These are phyloP conservation scores for Coccomyxa sp. DNA, from an alignment of 139 green algal genomes.

Conservation along the genomic window DNA sequence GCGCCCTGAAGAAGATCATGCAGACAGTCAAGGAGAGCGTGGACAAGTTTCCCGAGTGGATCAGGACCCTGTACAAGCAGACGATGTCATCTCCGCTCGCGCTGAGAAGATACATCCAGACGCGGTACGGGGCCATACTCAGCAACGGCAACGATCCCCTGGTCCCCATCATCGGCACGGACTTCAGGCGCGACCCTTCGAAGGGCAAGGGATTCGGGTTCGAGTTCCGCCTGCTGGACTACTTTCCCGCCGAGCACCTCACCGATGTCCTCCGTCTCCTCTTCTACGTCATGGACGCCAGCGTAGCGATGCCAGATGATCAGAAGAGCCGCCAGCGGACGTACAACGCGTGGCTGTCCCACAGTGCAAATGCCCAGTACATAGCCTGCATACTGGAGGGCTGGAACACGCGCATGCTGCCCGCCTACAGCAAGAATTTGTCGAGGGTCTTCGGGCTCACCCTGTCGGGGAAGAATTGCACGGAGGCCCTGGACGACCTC, in stretches of 20 bases:
- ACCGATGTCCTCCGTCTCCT: background rate
- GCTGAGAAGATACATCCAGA: background rate
- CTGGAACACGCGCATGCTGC: background rate
- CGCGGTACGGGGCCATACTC: background rate
- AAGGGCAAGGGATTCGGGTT: background rate
- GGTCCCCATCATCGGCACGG: background rate
- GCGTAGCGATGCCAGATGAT: background rate
- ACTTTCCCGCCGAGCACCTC: background rate
- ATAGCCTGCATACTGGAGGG: background rate
- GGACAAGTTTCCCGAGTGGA: background rate
- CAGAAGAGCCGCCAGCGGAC: background rate
- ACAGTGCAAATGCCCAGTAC: background rate
- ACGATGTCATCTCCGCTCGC: background rate
- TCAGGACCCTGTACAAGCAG: background rate
- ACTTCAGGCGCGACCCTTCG: background rate
- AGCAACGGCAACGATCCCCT: background rate
- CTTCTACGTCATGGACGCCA: background rate
- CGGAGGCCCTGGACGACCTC: background rate
- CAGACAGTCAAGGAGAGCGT: background rate
- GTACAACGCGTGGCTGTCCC: background rate
- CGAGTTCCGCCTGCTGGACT: background rate
- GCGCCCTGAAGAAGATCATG: background rate
- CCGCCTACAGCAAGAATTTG: background rate
- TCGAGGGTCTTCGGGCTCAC: background rate
- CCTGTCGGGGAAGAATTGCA: background rate